phyloP scores from a whole-genome alignment of 192 early-diverging fungal species.

The Linnemannia zychae region DNA sequence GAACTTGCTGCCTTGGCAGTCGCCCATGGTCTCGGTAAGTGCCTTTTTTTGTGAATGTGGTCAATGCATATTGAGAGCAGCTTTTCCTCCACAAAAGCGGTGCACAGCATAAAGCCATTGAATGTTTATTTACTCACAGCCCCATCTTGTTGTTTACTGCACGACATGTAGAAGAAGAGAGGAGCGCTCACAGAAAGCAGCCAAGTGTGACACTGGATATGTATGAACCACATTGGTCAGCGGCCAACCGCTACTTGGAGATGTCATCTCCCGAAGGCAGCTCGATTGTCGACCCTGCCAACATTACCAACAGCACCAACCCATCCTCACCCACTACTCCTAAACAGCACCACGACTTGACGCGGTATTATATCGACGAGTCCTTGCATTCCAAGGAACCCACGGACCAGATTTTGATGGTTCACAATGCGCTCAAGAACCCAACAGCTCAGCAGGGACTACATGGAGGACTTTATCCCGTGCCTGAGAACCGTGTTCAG shows the following conservation, averaged over 20 bases:
- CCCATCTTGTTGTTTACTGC: too few species aligned
- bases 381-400: neutral
- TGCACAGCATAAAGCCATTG: neutral
- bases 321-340: neutral
- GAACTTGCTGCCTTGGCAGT: neutral
- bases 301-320: slow-evolving; percentile 2
- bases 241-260: slow-evolving; percentile 35
- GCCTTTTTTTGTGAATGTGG: neutral
- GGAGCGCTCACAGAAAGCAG: slow-evolving; percentile 17
- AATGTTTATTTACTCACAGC: too few species aligned
- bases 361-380: neutral
- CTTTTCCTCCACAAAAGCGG: neutral
- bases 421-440: neutral
- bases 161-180: neutral
- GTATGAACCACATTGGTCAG: slow-evolving; percentile 53
- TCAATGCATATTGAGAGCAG: neutral
- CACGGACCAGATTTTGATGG: neutral
- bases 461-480: neutral
- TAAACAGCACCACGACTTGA: neutral
- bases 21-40: neutral
- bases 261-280: slow-evolving; percentile 11
- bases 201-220: slow-evolving; percentile 37
- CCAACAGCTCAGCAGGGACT: neutral
- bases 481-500: neutral
- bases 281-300: neutral